A percentile compares a stretch with the other conserved stretches of the same genome.
Conservation (phyloP, 306 rosid genomes). For the Crotalaria pallida region DNA sequence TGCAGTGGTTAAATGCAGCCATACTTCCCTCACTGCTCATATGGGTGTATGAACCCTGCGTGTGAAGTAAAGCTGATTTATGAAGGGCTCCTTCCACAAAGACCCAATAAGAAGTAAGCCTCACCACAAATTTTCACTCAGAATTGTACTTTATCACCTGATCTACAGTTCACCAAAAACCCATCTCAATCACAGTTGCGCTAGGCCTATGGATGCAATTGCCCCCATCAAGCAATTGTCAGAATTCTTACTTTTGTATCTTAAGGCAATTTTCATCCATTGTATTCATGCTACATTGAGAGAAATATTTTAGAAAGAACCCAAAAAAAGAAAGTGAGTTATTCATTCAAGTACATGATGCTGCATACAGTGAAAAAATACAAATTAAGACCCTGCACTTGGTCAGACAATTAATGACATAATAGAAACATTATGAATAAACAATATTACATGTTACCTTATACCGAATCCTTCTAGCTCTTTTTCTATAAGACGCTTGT, state of each 20-base stretch:
- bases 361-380: background rate
- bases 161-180: background rate
- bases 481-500: conserved; percentile 91
- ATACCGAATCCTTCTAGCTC: conserved; percentile 99
- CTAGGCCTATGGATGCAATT: background rate
- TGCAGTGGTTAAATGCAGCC: conserved; percentile 3
- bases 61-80: background rate
- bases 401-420: background rate
- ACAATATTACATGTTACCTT: conserved; percentile 47
- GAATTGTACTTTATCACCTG: conserved; percentile 4
- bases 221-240: background rate
- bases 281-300: conserved; percentile 5
- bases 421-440: conserved; percentile 11
- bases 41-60: background rate
- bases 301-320: background rate
- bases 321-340: background rate
- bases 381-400: background rate
- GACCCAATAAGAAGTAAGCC: conserved; percentile 16
- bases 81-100: background rate
- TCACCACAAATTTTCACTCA: background rate
- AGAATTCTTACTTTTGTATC: background rate
- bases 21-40: background rate
- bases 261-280: conserved; percentile 5
- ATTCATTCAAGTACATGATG: background rate
- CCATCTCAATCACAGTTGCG: conserved; percentile 4